Evolutionary conservation across 495 filamentous ascomycete species (phyloP).

Genomic region (Aspergillus bertholletiae): DNA sequence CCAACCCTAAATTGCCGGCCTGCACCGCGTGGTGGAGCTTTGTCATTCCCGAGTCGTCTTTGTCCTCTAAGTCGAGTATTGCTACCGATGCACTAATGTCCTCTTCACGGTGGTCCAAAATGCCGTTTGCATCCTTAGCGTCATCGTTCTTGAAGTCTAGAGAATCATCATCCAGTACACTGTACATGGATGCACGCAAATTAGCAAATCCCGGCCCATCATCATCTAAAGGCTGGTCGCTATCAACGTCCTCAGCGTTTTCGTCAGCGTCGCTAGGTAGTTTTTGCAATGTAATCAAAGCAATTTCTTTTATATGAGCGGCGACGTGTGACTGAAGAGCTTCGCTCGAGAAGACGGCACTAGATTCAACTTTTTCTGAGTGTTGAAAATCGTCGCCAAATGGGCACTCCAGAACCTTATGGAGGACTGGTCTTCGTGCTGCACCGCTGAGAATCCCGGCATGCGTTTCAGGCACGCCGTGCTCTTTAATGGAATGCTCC

Average conservation of each 20-base stretch:
- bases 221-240: slow-evolving; percentile 26
- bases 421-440: slow-evolving; percentile 23
- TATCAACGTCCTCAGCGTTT: slow-evolving; percentile 20
- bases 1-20: slow-evolving; percentile 19
- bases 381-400: slow-evolving; percentile 30
- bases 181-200: slow-evolving; percentile 29
- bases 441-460: slow-evolving; percentile 23
- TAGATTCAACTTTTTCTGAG: slow-evolving; percentile 20
- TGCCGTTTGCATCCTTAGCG: slow-evolving; percentile 16
- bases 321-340: slow-evolving; percentile 29
- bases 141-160: slow-evolving; percentile 25
- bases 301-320: slow-evolving; percentile 32
- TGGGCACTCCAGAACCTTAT: slow-evolving; percentile 25
- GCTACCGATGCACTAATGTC: slow-evolving; percentile 20
- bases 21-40: slow-evolving; percentile 28
- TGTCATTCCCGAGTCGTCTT: slow-evolving; percentile 23
- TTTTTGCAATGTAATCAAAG: slow-evolving; percentile 31
- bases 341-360: slow-evolving; percentile 25
- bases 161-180: slow-evolving; percentile 24
- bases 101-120: slow-evolving; percentile 16
- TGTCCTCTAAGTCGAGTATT: slow-evolving; percentile 25
- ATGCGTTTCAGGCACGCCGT: slow-evolving; percentile 25
- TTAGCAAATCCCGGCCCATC: slow-evolving; percentile 13
- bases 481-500: slow-evolving; percentile 27
- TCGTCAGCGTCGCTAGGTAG: slow-evolving; percentile 26